Evolutionary conservation across 352 stramenopile genomes (phyloP), one percentile per base, ranked within the genome.

Genomic region (Hyaloperonospora arabidopsidis): DNA sequence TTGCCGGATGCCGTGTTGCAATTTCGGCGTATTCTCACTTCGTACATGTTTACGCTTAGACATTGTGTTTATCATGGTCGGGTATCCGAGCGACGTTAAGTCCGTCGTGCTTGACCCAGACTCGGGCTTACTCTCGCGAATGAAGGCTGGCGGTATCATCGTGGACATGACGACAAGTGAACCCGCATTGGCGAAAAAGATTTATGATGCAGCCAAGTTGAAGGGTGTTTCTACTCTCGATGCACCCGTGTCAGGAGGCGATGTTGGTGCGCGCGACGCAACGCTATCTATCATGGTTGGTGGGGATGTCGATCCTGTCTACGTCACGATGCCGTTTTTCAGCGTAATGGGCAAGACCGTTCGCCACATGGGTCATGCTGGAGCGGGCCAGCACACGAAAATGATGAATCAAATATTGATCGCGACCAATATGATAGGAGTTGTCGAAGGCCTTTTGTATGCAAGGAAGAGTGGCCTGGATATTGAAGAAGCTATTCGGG

Each of bases 361-460:
- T 52, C 77, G 81, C 10, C 84, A 95, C 65, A 95, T 95, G 80
- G 88, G 88, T 22, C 70, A 70, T 11, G 54, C 85, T 15, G 88
- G 87, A 3, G 73, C 82, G 29, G 87, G 87, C 0, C 85, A 96
- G 54, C 80, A 94, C 58, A 95, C 87, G 15, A 96, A 96, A 73
- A 94, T 95, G 84, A 86, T 96, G 51, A 96, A 96, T 64, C 87
- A 97, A 57, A 89, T 93, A 57, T 53, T 92, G 62, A 93, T 93
- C 50, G 76, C 80, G 36, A 90, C 80, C 41, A 89, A 86, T 58
- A 93, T 93, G 84, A 91, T 95, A 48, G 87, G 86, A 29, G 81
- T 95, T 11, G 80, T 88, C 11, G 87, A 96, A 68, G 79, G 85
- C 6, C 61, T 96, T 48, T 54, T 96, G 28, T 96, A 96, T 62